These are phyloP conservation scores for Fusarium verrucosum DNA, from an alignment of 2,329 filamentous ascomycete species.

Conservation along the genomic window DNA sequence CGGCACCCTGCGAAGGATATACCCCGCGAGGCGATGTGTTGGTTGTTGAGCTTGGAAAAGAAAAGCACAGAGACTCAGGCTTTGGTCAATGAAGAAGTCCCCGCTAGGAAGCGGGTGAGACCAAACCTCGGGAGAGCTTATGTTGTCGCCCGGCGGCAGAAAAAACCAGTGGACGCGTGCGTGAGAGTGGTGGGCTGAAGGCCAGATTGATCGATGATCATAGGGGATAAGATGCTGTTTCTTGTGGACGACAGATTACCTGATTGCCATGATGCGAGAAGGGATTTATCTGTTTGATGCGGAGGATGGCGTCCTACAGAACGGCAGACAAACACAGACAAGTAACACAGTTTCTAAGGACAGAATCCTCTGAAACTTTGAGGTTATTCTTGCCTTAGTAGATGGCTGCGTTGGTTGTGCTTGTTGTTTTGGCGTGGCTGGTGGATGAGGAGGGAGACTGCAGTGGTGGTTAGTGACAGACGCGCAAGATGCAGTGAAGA, in stretches of 20 bases:
- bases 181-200: constrained; percentile 49
- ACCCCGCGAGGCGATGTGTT: constrained; percentile 52
- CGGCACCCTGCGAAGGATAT: constrained; percentile 55
- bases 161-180: constrained; percentile 45
- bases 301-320: constrained; percentile 34
- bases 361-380: constrained; percentile 22
- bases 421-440: constrained; percentile 38
- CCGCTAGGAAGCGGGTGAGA: constrained; percentile 30
- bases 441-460: constrained; percentile 41
- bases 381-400: constrained; percentile 19
- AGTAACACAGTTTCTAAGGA: not conserved
- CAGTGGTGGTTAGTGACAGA: constrained; percentile 42
- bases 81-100: constrained; percentile 38
- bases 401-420: constrained; percentile 31
- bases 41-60: constrained; percentile 50
- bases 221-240: constrained; percentile 41
- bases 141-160: constrained; percentile 39
- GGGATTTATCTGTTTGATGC: constrained; percentile 20
- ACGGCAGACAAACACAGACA: constrained; percentile 34
- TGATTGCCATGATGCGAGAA: not conserved
- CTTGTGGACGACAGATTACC: constrained; percentile 26
- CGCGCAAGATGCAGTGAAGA: constrained; percentile 45
- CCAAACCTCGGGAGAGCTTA: constrained; percentile 42
- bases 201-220: constrained; percentile 44
- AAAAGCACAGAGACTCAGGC: constrained; percentile 44